Conservation (phyloP, 306 rosid species). For the Glycine soja region DNA sequence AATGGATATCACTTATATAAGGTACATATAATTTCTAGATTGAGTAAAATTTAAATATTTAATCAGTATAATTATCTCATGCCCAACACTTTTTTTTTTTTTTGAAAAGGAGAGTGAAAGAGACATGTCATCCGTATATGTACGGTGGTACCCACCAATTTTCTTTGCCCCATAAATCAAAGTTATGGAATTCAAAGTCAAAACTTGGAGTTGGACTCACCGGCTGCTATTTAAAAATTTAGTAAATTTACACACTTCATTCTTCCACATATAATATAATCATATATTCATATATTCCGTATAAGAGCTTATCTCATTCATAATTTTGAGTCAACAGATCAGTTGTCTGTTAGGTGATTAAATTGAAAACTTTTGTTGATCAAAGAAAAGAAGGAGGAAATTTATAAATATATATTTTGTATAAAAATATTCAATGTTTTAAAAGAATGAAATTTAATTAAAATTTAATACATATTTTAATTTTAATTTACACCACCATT, state of each 20-base stretch:
- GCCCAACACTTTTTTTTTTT: not conserved
- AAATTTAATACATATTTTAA: too few relatives aligned
- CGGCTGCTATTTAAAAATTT: not conserved
- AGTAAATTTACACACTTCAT: not conserved
- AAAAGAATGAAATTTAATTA: too few relatives aligned
- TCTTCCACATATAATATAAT: not conserved
- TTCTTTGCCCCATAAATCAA: slow-evolving; percentile 17
- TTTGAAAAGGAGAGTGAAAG: not conserved
- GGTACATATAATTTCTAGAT: not conserved
- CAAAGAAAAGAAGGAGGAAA: not conserved
- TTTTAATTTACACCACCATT: too few relatives aligned
- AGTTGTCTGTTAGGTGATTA: not conserved
- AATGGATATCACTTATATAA: not conserved
- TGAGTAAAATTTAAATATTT: not conserved
- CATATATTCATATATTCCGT: not conserved
- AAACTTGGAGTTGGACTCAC: slow-evolving; percentile 24
- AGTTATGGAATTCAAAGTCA: slow-evolving; percentile 21
- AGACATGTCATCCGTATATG: not conserved
- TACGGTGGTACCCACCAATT: slow-evolving; percentile 31
- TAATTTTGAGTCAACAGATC: slow-evolving; percentile 2
- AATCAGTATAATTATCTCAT: not conserved
- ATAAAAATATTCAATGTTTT: too few relatives aligned
- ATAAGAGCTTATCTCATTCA: not conserved
- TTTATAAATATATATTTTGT: not conserved
- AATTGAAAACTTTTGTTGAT: not conserved